phyloP scores from a whole-genome alignment of 345 rosid species.

The Eucalyptus urophylla region DNA sequence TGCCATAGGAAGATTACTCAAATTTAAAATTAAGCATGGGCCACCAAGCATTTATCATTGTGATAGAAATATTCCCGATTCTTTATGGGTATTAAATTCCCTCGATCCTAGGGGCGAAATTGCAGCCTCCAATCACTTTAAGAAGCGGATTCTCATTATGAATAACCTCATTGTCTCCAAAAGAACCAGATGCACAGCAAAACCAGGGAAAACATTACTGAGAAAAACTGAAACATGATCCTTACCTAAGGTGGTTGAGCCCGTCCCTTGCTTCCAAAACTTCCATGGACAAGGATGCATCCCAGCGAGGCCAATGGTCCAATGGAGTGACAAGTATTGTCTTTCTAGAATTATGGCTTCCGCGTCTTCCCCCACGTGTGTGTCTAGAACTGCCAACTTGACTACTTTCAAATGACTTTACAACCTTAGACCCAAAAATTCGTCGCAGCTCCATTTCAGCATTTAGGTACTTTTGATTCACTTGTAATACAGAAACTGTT shows the following conservation, averaged over 20 bases:
- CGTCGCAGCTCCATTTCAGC: slow-evolving; percentile 67
- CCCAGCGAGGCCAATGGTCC: slow-evolving; percentile 92
- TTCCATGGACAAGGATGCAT: slow-evolving; percentile 83
- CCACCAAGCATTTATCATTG: neutral
- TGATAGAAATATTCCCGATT: neutral
- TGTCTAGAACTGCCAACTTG: slow-evolving; percentile 59
- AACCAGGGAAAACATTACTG: neutral
- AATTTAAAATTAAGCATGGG: neutral
- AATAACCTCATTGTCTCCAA: neutral
- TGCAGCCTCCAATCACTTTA: neutral
- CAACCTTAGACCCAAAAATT: slow-evolving; percentile 80
- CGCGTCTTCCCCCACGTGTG: slow-evolving; percentile 66
- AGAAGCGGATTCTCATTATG: neutral
- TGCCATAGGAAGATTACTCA: neutral
- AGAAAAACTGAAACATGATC: neutral
- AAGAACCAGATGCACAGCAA: neutral
- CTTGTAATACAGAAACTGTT: slow-evolving; percentile 24
- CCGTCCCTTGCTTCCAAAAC: slow-evolving; percentile 64
- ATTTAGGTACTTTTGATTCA: slow-evolving; percentile 66
- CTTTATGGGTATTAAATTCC: neutral
- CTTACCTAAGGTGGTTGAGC: slow-evolving; percentile 59
- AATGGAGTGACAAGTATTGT: slow-evolving; percentile 57
- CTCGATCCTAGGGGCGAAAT: neutral
- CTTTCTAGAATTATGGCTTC: slow-evolving; percentile 50
- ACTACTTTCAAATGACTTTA: slow-evolving; percentile 63